phyloP scores from a whole-genome alignment of 805 yeast species.

The Blastobotrys muscicola region DNA sequence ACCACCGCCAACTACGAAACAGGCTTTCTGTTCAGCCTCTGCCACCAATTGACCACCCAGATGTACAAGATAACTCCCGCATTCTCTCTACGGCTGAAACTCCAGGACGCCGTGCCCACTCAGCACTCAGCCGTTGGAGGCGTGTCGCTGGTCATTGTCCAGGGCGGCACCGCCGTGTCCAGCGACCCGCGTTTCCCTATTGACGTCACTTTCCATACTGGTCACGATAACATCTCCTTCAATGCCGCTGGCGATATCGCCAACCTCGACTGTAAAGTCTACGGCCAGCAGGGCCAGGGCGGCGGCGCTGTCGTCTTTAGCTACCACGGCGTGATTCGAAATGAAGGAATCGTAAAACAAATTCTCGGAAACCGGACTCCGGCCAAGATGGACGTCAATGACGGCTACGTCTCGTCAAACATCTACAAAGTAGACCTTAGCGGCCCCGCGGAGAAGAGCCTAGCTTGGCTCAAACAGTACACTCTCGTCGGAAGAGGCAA shows the following conservation, averaged over 20 bases:
- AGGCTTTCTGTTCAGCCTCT: no score
- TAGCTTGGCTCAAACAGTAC: constrained; percentile 39
- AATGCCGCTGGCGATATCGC: constrained; percentile 8
- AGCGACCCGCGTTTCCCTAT: constrained; percentile 32
- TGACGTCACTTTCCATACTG: constrained; percentile 30
- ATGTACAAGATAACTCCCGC: not conserved
- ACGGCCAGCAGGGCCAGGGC: constrained; percentile 37
- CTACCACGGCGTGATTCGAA: constrained; percentile 43
- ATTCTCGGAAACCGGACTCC: constrained; percentile 29
- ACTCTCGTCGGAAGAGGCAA: constrained; percentile 52
- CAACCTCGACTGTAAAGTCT: constrained; percentile 26
- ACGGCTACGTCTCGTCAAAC: constrained; percentile 41
- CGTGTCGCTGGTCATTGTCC: not conserved
- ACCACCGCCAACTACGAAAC: no score
- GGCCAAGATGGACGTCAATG: constrained; percentile 32
- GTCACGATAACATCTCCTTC: constrained; percentile 42
- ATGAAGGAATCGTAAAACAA: constrained; percentile 28
- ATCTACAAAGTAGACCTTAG: constrained; percentile 36
- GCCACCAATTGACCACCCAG: no score
- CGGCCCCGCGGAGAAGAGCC: constrained; percentile 31
- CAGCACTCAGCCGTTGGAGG: not conserved
- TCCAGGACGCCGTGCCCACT: constrained; percentile 1
- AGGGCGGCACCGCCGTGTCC: constrained; percentile 20
- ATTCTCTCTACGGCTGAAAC: not conserved
- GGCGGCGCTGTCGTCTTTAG: constrained; percentile 27